Percentiles rank a stretch among this genome's conserved stretches.
Evolutionary conservation across 768 basidiomycete genomes (phyloP).

Genomic region (Sarcodon aspratus): DNA sequence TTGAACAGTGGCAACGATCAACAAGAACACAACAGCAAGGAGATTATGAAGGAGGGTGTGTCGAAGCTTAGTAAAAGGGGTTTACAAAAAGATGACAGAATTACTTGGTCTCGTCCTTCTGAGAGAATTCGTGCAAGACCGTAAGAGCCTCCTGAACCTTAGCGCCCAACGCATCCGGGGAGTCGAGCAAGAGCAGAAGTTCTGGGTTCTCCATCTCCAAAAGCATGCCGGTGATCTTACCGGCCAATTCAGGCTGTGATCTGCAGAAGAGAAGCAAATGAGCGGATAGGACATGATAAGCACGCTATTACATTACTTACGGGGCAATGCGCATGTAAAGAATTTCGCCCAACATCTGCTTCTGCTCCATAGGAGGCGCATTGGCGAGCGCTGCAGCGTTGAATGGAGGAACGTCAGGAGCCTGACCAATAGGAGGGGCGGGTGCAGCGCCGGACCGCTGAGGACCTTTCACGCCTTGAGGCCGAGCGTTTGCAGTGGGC

Average conservation of each 20-base stretch:
- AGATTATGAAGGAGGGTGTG: conserved; percentile 11
- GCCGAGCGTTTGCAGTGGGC: conserved; percentile 29
- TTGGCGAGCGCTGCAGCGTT: conserved; percentile 50
- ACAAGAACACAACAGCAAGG: conserved; percentile 13
- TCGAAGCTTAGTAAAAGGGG: background rate
- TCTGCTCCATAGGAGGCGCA: conserved; percentile 75
- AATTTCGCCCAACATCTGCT: conserved; percentile 97
- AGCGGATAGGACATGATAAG: conserved; percentile 3
- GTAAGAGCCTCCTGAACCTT: conserved; percentile 90
- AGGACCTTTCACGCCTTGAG: conserved; percentile 24
- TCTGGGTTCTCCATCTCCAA: conserved; percentile 98
- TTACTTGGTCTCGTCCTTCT: conserved; percentile 23
- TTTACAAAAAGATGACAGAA: conserved; percentile 3
- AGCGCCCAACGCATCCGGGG: conserved; percentile 67
- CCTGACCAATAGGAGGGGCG: conserved; percentile 18
- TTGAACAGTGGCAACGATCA: conserved; percentile 19
- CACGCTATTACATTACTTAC: conserved; percentile 34
- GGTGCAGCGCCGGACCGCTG: conserved; percentile 21
- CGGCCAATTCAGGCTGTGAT: conserved; percentile 85
- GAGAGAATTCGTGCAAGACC: conserved; percentile 79
- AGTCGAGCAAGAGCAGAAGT: conserved; percentile 80
- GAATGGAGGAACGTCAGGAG: conserved; percentile 42
- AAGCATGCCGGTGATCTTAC: conserved; percentile 98
- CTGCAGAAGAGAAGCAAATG: conserved; percentile 24
- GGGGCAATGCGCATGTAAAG: conserved; percentile 84